Base-by-base conservation (phyloP, 2,329 filamentous ascomycete genomes). In the Achaetomium macrosporum region DNA sequence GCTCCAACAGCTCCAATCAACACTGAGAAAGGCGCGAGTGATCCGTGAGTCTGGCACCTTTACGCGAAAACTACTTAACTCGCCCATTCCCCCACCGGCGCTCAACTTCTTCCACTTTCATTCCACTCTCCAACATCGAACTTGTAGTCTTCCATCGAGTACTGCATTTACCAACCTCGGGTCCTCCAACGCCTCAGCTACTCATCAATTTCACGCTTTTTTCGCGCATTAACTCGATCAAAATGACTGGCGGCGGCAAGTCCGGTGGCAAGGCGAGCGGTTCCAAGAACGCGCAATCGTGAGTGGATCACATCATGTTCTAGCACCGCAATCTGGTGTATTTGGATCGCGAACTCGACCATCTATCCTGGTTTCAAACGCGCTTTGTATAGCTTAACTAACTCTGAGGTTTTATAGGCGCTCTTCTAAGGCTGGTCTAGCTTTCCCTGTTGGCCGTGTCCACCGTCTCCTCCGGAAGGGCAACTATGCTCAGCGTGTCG, bases 181-280 rank as follows among this genome's bases (percentile, higher is more conserved):
- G 63, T 64, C 64, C 61, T 59, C 61, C 64, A 61, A 61, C 63
- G 62, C 59, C 61, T 66, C 64, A 62, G 51, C 47, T 39, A 57
- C 59, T 51, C 63, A 61, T 57, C 49, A 44, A 49, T 50, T 41
- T 51, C 15, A 50, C 43, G 45, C 53, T 41, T 55, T 64, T 58
- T 60, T 62, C 62, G 61, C 57, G 57, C 64, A 59, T 58, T 50
- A 72, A 68, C 66, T 68, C 73, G 62, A 71, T 82, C 86, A 96
- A 89, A 88, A 99, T 99, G 93, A 95, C 93, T 90, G 92, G 92
- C 84, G 92, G 92, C 83, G 93, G 93, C 77, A 99, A 99, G 81
- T 96, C 92, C 79, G 93, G 93, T 77, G 93, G 93, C 85, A 97
- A 97, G 87, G 91, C 92, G 81, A 92, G 88, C 79, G 90, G 91